A percentile compares a stretch with the other conserved stretches of the same genome.
phyloP scores from a whole-genome alignment of 495 filamentous ascomycete species.

The Filosporella fistucella region DNA sequence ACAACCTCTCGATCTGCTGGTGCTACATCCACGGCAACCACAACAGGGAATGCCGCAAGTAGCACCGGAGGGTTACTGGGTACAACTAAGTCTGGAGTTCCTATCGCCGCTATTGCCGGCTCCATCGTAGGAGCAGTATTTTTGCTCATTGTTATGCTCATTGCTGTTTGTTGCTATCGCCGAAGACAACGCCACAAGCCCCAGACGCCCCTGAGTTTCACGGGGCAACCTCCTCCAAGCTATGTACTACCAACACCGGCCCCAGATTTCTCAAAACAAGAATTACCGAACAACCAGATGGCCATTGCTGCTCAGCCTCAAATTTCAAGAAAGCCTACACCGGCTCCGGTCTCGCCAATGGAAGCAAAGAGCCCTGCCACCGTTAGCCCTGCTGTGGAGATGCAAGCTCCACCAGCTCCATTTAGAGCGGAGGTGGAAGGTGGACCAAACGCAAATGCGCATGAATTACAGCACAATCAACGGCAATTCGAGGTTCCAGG shows the following conservation, averaged over 20 bases:
- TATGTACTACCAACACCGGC: background rate
- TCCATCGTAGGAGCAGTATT: conserved; percentile 32
- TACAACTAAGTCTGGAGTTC: conserved; percentile 1
- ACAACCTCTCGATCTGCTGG: background rate
- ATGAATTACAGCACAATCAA: background rate
- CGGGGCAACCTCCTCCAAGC: background rate
- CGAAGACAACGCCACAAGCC: background rate
- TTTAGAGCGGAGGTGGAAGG: background rate
- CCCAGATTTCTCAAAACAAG: background rate
- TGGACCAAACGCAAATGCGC: background rate
- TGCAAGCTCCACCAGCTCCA: background rate
- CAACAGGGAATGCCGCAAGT: background rate
- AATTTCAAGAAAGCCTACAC: background rate
- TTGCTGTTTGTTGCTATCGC: conserved; percentile 2
- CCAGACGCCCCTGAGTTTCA: background rate
- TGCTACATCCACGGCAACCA: background rate
- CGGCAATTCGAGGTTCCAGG: background rate
- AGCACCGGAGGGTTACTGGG: background rate
- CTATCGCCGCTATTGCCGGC: conserved; percentile 29
- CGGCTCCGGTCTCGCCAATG: background rate
- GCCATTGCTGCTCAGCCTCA: background rate
- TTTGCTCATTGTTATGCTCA: conserved; percentile 24
- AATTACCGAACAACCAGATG: background rate
- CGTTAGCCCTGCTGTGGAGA: background rate
- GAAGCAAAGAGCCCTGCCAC: background rate